Evolutionary conservation across 805 yeast genomes (phyloP), one percentile per base, ranked within the genome.

Genomic region (Candida takata): DNA sequence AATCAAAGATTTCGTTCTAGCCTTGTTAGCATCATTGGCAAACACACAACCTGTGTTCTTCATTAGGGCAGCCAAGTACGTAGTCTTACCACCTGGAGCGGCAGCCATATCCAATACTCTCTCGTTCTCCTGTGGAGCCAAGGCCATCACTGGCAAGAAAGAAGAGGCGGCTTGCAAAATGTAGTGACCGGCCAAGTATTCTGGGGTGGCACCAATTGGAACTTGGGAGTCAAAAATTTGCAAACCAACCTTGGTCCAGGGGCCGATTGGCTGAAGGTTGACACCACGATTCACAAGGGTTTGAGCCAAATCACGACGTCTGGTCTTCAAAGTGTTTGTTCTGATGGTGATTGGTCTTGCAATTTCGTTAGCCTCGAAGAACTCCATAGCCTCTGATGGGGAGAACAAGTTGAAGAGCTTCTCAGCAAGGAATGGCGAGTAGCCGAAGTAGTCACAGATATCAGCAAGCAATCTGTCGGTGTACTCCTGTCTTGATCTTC

Each of bases 181-280:
- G 64, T 92, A 92, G 56, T 92, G 95, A 54, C 99, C 99, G 11
- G 97, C 95, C 54, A 92, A 69, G 58, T 92, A 92, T 64, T 92
- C 99, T 29, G 99, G 98, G 8, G 99, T 92, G 30, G 99, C 98
- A 62, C 99, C 99, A 49, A 92, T 84, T 29, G 99, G 98, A n/a
- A 92, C 97, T 61, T 88, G 97, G 17, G 97, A 88, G 57, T 92
- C 99, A 58, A 90, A 92, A 35, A 92, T 80, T 62, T 92, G 98
- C 47, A 92, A 69, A 43, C 99, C 99, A 34, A 92, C 97, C 62
- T 92, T 92, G 17, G 97, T 87, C 99, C 99, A 92, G 28, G 84
- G 67, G 34, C 97, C 97, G 51, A 92, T 86, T 30, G 97, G 97
- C 63, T 92, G 97, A 50, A 92, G 70, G 57, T 92, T 92, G 43